Conservation (phyloP, 257 asterid genomes). For the Solanum ossicruentum region DNA sequence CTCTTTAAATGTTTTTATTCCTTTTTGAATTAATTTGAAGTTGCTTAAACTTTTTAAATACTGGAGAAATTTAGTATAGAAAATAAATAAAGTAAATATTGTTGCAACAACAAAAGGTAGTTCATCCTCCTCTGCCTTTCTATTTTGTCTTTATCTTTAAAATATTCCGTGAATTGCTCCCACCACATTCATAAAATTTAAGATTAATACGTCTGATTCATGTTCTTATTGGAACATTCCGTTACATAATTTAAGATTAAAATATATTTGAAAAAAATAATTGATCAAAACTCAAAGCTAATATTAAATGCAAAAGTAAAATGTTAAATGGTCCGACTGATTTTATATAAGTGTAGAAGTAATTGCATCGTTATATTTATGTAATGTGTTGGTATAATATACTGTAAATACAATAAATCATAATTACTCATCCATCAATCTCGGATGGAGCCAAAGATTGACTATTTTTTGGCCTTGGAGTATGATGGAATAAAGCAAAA, state of each 20-base stretch:
- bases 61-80: not conserved
- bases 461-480: too few relatives aligned
- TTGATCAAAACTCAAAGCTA: not conserved
- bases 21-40: not conserved
- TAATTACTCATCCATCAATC: too few relatives aligned
- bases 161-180: not conserved
- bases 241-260: too few relatives aligned
- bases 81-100: not conserved
- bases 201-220: not conserved
- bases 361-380: not conserved
- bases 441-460: too few relatives aligned
- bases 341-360: not conserved
- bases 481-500: too few relatives aligned
- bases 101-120: not conserved
- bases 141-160: not conserved
- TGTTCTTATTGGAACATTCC: not conserved
- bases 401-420: too few relatives aligned
- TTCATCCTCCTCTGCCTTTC: not conserved
- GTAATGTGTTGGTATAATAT: not conserved
- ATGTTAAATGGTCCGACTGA: not conserved
- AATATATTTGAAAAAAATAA: not conserved
- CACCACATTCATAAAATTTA: not conserved
- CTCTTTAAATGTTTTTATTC: not conserved
- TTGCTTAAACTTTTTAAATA: not conserved
- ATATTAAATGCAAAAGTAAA: not conserved